Percentiles rank a stretch among this genome's conserved stretches.
These are phyloP conservation scores for Trichoderma aggressivum DNA, from an alignment of 2,329 filamentous ascomycete genomes.

Conservation along the genomic window DNA sequence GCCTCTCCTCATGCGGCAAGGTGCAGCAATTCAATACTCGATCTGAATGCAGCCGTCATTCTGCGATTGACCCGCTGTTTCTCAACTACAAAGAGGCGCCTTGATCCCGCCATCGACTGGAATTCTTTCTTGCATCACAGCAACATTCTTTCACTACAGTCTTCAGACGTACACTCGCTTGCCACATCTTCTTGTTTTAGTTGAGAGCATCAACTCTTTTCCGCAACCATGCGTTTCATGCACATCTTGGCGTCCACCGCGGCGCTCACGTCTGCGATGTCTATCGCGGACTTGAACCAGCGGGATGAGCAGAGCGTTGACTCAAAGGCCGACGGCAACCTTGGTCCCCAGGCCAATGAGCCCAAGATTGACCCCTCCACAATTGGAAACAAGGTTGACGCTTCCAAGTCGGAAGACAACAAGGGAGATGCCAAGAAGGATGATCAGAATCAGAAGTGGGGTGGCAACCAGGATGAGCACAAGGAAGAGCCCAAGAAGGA, in stretches of 20 bases:
- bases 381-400: neutral
- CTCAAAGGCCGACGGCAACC: neutral
- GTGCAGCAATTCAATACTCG: neutral
- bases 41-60: slow-evolving; percentile 17
- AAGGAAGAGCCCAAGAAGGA: neutral
- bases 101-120: slow-evolving; percentile 12
- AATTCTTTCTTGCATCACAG: neutral
- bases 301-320: neutral
- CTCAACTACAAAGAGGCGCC: slow-evolving; percentile 22
- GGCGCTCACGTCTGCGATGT: slow-evolving; percentile 31
- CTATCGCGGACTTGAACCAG: slow-evolving; percentile 27
- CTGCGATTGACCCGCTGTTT: neutral
- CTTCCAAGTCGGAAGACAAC: neutral
- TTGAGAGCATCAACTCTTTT: slow-evolving; percentile 4
- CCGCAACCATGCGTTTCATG: slow-evolving; percentile 36
- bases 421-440: neutral
- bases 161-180: neutral
- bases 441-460: too few relatives aligned
- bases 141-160: neutral
- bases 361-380: neutral
- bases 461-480: neutral
- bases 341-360: neutral
- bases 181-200: slow-evolving; percentile 10
- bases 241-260: slow-evolving; percentile 33
- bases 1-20: slow-evolving; percentile 1